Evolutionary conservation across 2,329 filamentous ascomycete species (phyloP).

Genomic region (Hysterium pulicare): DNA sequence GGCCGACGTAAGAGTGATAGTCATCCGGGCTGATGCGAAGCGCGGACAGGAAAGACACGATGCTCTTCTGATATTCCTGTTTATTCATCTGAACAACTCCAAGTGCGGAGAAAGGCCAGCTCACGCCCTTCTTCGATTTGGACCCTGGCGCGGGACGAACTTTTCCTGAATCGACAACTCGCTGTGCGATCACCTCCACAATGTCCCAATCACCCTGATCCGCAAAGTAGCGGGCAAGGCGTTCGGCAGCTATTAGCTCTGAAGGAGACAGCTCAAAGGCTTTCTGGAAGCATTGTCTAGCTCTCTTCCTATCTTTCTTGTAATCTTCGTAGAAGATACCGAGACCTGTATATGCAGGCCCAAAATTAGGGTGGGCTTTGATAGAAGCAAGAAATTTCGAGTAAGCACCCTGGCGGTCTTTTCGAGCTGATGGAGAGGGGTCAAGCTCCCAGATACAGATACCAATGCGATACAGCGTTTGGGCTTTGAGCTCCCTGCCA

Average conservation of each 20-base stretch:
- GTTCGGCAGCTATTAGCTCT: conserved; percentile 82
- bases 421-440: conserved; percentile 68
- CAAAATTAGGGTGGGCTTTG: conserved; percentile 82
- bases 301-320: conserved; percentile 78
- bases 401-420: conserved; percentile 78
- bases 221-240: conserved; percentile 81
- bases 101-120: conserved; percentile 92
- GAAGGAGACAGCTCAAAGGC: conserved; percentile 87
- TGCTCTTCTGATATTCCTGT: conserved; percentile 82
- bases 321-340: conserved; percentile 92
- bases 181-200: conserved; percentile 85
- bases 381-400: conserved; percentile 77
- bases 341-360: conserved; percentile 85
- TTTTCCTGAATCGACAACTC: conserved; percentile 92
- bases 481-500: conserved; percentile 70
- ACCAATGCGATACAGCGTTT: conserved; percentile 83
- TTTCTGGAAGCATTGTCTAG: conserved; percentile 92
- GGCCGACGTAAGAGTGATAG: conserved; percentile 92
- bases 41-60: conserved; percentile 88
- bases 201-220: conserved; percentile 93
- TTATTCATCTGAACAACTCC: conserved; percentile 94
- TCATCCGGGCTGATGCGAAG: conserved; percentile 78
- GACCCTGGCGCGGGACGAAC: conserved; percentile 87
- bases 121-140: conserved; percentile 87
- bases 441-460: conserved; percentile 85